These are phyloP conservation scores for Delonix regia DNA, from an alignment of 306 rosid species.

Conservation along the genomic window DNA sequence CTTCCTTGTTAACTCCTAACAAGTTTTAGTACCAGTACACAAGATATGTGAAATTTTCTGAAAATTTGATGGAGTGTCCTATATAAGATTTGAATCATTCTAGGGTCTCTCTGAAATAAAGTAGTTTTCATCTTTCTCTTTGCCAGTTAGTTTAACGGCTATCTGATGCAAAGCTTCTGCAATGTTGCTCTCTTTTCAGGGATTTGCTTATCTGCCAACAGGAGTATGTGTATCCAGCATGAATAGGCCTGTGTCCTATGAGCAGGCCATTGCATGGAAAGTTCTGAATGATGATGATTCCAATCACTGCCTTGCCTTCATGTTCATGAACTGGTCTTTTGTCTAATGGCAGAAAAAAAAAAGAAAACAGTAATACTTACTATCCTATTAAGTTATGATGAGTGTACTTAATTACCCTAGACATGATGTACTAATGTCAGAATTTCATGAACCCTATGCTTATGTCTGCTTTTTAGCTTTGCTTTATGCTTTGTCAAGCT, in stretches of 20 bases:
- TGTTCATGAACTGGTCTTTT: conserved; percentile 97
- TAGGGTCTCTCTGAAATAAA: background rate
- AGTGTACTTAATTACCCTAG: conserved; percentile 36
- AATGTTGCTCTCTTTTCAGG: conserved; percentile 49
- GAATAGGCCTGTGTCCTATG: conserved; percentile 89
- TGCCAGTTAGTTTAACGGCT: background rate
- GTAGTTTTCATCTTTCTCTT: conserved; percentile 1
- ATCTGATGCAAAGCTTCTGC: background rate
- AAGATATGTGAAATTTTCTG: background rate
- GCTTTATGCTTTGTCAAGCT: background rate
- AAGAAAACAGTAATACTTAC: conserved; percentile 3
- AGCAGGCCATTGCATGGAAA: conserved; percentile 93
- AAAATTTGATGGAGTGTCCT: background rate
- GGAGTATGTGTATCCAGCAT: conserved; percentile 89
- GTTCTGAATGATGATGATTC: conserved; percentile 86
- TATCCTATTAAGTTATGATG: conserved; percentile 37
- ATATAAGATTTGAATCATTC: too few relatives aligned
- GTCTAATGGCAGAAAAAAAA: conserved; percentile 47
- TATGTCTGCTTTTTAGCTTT: conserved; percentile 11
- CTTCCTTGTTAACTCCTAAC: background rate
- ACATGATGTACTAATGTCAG: conserved; percentile 48
- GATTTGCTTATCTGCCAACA: conserved; percentile 76
- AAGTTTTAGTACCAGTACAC: background rate
- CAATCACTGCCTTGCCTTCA: conserved; percentile 91
- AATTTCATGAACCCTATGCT: conserved; percentile 28